phyloP scores from a whole-genome alignment of 1,139 yeast species.

The Geotrichum macrosporum region DNA sequence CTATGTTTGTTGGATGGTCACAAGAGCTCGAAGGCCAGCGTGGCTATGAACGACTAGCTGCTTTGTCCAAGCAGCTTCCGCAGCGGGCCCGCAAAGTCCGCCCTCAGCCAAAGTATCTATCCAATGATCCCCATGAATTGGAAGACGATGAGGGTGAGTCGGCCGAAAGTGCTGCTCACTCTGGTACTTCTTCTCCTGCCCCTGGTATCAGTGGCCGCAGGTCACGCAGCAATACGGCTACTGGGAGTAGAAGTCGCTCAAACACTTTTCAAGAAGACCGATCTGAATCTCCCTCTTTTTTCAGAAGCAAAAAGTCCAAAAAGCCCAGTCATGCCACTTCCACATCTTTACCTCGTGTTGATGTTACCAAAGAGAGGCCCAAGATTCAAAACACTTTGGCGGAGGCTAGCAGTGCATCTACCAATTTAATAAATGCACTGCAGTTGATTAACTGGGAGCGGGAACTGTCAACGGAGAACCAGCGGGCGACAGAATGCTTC shows the following conservation, averaged over 20 bases:
- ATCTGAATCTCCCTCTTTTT: background rate
- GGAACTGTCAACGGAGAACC: constrained; percentile 59
- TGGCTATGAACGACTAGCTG: constrained; percentile 50
- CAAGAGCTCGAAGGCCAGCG: constrained; percentile 49
- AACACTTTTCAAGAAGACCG: constrained; percentile 4
- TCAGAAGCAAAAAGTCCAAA: constrained; percentile 7
- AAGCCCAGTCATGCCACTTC: constrained; percentile 12
- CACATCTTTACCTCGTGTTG: constrained; percentile 30
- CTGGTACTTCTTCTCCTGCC: constrained; percentile 16
- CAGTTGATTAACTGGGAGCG: constrained; percentile 49
- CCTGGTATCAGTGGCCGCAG: constrained; percentile 7
- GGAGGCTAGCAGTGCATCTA: constrained; percentile 70
- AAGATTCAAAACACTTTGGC: constrained; percentile 66
- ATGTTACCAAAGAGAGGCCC: constrained; percentile 68
- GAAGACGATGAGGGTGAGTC: constrained; percentile 30
- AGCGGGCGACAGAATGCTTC: constrained; percentile 56
- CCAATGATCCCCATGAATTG: constrained; percentile 28
- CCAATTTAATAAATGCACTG: constrained; percentile 64
- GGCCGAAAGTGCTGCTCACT: background rate
- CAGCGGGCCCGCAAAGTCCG: constrained; percentile 37
- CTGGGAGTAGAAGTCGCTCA: constrained; percentile 11
- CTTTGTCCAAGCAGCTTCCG: constrained; percentile 45
- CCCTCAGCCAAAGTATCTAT: constrained; percentile 30
- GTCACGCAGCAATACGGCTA: constrained; percentile 10
- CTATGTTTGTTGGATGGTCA: constrained; percentile 62